Percentiles rank a stretch among this genome's conserved stretches.
These are phyloP conservation scores for Heritiera littoralis DNA, from an alignment of 345 rosid species.

Conservation along the genomic window DNA sequence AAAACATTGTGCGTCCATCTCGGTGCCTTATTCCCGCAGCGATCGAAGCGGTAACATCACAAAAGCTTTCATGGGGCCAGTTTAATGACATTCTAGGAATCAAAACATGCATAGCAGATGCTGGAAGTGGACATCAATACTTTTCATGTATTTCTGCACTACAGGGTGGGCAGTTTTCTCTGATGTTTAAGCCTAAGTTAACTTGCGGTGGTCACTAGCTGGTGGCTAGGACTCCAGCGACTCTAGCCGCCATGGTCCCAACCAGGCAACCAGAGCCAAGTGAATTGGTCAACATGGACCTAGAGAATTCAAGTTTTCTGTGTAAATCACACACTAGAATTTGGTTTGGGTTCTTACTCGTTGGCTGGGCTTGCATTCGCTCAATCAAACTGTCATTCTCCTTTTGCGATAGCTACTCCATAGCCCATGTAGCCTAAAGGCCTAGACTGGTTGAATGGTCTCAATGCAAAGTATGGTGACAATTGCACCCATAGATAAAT, in stretches of 20 bases:
- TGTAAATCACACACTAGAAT: not conserved
- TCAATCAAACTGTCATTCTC: not conserved
- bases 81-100: not conserved
- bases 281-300: not conserved
- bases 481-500: too few relatives aligned
- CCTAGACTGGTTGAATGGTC: too few relatives aligned
- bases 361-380: not conserved
- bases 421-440: too few relatives aligned
- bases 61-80: conserved; percentile 11
- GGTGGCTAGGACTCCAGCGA: not conserved
- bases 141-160: not conserved
- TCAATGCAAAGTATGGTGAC: too few relatives aligned
- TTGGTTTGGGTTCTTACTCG: not conserved
- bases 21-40: too few relatives aligned
- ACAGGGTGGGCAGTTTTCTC: not conserved
- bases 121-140: too few relatives aligned
- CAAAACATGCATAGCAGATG: not conserved
- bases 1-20: too few relatives aligned
- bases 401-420: too few relatives aligned
- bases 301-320: not conserved
- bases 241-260: not conserved
- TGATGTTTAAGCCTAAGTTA: not conserved
- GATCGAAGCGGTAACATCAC: not conserved
- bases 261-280: not conserved
- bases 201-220: not conserved